Conservation (phyloP, 768 basidiomycete genomes). For the Tulasnella sp. region DNA sequence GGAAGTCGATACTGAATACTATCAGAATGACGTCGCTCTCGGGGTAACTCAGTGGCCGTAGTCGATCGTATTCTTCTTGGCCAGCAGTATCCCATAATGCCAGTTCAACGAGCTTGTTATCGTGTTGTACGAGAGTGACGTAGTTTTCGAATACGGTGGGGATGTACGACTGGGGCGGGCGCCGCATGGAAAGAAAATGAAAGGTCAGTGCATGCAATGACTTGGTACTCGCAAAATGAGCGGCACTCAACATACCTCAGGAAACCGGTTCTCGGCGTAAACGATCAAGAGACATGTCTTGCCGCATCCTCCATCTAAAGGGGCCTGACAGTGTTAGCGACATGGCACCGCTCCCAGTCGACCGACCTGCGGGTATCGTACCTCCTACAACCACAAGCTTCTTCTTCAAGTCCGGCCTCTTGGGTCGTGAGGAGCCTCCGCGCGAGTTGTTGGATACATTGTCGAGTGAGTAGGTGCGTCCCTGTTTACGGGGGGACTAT, state of each 20-base stretch:
- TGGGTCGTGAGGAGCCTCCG: slow-evolving; percentile 9
- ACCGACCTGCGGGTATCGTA: background rate
- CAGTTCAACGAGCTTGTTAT: slow-evolving; percentile 81
- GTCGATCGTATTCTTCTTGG: slow-evolving; percentile 91
- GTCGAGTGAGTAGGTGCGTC: slow-evolving; percentile 9
- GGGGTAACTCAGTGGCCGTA: slow-evolving; percentile 76
- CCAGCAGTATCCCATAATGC: slow-evolving; percentile 99
- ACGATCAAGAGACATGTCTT: slow-evolving; percentile 89
- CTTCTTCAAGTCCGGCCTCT: slow-evolving; percentile 65
- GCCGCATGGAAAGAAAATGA: background rate
- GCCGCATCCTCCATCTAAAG: slow-evolving; percentile 49
- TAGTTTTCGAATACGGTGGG: slow-evolving; percentile 95
- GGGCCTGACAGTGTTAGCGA: background rate
- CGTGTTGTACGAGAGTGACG: slow-evolving; percentile 74
- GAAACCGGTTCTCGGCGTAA: slow-evolving; percentile 92
- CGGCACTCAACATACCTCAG: slow-evolving; percentile 52
- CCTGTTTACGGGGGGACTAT: slow-evolving; percentile 9
- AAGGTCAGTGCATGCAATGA: slow-evolving; percentile 22
- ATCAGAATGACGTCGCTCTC: slow-evolving; percentile 88
- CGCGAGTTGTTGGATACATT: slow-evolving; percentile 13
- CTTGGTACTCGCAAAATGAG: slow-evolving; percentile 20
- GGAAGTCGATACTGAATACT: slow-evolving; percentile 90
- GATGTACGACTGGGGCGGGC: slow-evolving; percentile 57
- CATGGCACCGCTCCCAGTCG: background rate
- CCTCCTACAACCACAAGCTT: slow-evolving; percentile 58